Evolutionary conservation across 371 early-diverging fungal genomes (phyloP), one percentile per base, ranked within the genome.

Genomic region (Actinomortierella wolfii): DNA sequence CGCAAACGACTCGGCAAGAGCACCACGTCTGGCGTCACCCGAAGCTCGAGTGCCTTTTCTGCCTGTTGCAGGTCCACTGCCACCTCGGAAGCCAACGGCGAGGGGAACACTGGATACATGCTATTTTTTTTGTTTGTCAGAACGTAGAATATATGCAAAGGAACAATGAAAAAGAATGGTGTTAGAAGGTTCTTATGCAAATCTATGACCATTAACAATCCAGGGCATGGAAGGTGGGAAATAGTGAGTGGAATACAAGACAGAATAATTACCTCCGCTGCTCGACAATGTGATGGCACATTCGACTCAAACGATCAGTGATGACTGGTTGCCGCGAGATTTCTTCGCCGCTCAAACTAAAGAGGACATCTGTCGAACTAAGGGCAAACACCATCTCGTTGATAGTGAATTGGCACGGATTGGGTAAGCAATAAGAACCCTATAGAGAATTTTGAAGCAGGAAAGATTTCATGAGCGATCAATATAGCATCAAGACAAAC

Each of bases 371-470:
- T 26, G 83, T 79, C 17, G 87, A 91, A 45, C 83, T 86, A 25
- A 92, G 70, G 0, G 89, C 90, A 68, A 96, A 73, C 4, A 83
- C 79, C 43, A 87, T 77, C 52, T 94, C 95, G 68, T 97, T 94
- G 64, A 95, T 79, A 4, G 80, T 68, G 46, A 96, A 81, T 58
- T 88, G 89, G 4, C 86, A 86, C 17, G 97, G 97, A 67, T 97
- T 97, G 34, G 91, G 86, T 20, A 93, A 71, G 24, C 85, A 79
- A n/a, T 76, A 68, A n/a, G 88, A 59, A 13, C 81, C 77, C 58
- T 75, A 61, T 8, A 59, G 23, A 14, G 14, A 25, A 14, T 48
- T 48, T 48, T 47, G 25, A 21, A 20, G n/a, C n/a, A n/a, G n/a
- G n/a, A n/a, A n/a, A n/a, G n/a, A n/a, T n/a, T n/a, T n/a, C n/a